Conservation (phyloP, 495 filamentous ascomycete species). For the Neurospora sp. region DNA sequence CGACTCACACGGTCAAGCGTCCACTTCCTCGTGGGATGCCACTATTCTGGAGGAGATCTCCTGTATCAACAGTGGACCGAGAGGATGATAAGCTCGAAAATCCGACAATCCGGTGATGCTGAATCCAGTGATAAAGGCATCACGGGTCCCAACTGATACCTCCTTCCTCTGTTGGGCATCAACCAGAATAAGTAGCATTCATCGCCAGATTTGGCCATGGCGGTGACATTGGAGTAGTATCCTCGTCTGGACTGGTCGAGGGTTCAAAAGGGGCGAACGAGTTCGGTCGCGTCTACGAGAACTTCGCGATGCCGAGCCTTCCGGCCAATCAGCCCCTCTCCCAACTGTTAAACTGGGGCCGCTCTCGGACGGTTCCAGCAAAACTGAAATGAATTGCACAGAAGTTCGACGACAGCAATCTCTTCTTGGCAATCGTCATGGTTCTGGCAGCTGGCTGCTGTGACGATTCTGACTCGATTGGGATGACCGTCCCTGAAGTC, state of each 20-base stretch:
- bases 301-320: neutral
- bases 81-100: neutral
- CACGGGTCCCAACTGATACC: neutral
- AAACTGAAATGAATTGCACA: neutral
- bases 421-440: neutral
- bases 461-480: neutral
- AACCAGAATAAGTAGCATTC: neutral
- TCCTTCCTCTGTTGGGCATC: neutral
- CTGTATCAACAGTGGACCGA: neutral
- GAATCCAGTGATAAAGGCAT: neutral
- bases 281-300: neutral
- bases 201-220: neutral
- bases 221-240: neutral
- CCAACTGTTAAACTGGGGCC: neutral
- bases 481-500: neutral
- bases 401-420: neutral
- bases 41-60: neutral
- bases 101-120: neutral
- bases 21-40: neutral
- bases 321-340: neutral
- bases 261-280: neutral
- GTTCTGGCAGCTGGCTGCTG: neutral
- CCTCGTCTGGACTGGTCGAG: neutral
- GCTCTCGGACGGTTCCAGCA: neutral
- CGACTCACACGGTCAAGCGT: neutral